These are phyloP conservation scores for Corchorus olitorius DNA, from an alignment of 345 rosid species.

Conservation along the genomic window DNA sequence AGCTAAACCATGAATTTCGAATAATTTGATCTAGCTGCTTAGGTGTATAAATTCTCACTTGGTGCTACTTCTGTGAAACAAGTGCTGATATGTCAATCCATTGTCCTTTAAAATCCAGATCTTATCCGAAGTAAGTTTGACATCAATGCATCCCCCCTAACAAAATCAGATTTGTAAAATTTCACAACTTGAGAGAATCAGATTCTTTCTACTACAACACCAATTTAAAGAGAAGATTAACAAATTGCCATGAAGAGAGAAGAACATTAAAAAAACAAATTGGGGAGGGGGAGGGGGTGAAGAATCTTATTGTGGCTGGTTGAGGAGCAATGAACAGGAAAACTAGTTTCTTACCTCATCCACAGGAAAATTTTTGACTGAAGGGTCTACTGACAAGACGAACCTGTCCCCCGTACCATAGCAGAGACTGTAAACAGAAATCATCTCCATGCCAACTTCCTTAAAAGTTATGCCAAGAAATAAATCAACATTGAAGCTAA, in stretches of 20 bases:
- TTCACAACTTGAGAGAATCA: background rate
- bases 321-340: background rate
- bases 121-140: slow-evolving; percentile 64
- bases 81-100: slow-evolving; percentile 53
- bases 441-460: slow-evolving; percentile 59
- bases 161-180: slow-evolving; percentile 26
- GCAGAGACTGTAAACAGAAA: slow-evolving; percentile 52
- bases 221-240: slow-evolving; percentile 6
- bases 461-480: slow-evolving; percentile 35
- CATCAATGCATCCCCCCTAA: slow-evolving; percentile 79
- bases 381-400: slow-evolving; percentile 51
- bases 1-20: background rate
- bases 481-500: slow-evolving; percentile 17
- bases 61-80: slow-evolving; percentile 38
- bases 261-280: background rate
- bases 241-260: background rate
- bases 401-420: slow-evolving; percentile 47
- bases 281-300: background rate
- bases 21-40: background rate
- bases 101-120: slow-evolving; percentile 72
- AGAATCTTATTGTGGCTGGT: no score
- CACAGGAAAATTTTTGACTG: slow-evolving; percentile 52
- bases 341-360: slow-evolving; percentile 55
- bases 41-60: slow-evolving; percentile 56
- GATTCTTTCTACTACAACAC: background rate